Conservation (phyloP, 805 yeast species). For the Komagataella kurtzmanii region DNA sequence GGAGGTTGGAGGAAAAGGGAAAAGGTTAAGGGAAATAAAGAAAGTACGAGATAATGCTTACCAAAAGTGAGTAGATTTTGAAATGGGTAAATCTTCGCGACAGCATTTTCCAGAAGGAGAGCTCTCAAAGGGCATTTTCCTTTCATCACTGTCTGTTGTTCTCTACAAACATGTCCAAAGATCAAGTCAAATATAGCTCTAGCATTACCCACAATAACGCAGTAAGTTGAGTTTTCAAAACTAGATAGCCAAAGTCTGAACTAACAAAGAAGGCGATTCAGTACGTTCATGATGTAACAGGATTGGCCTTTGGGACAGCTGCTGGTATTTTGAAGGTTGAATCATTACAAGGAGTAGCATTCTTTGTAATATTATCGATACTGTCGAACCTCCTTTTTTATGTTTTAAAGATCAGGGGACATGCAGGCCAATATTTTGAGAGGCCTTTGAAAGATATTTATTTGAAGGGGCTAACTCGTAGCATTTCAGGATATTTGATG, state of each 20-base stretch:
- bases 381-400: conserved; percentile 19
- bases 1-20: not conserved
- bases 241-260: conserved; percentile 1
- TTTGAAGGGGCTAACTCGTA: conserved; percentile 29
- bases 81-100: not conserved
- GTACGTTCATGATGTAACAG: conserved; percentile 29
- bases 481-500: conserved; percentile 38
- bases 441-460: conserved; percentile 26
- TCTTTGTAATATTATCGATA: conserved; percentile 24
- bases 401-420: conserved; percentile 18
- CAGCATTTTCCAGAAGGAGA: not conserved
- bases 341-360: conserved; percentile 31
- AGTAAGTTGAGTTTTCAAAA: not conserved
- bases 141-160: not conserved
- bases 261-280: conserved; percentile 5
- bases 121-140: not conserved
- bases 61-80: not conserved
- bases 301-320: conserved; percentile 35
- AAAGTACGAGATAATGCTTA: not conserved
- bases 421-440: conserved; percentile 22
- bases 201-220: not conserved
- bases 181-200: not conserved
- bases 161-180: not conserved
- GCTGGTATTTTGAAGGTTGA: conserved; percentile 43
- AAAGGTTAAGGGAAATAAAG: not conserved